phyloP scores from a whole-genome alignment of 179 eudicot genomes.

The Silene vulgaris region DNA sequence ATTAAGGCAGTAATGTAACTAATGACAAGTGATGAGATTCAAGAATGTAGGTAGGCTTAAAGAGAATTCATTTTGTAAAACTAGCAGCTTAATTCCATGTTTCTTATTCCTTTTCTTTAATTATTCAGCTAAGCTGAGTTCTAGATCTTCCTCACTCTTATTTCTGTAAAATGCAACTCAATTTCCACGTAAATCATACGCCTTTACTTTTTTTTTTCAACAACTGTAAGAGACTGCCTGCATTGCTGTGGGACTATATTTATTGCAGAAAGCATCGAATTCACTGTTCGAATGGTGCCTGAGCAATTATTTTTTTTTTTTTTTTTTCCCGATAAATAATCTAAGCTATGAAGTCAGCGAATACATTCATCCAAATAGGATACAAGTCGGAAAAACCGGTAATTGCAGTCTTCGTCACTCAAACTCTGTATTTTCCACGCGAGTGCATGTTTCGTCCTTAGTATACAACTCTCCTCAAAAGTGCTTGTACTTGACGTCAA shows the following conservation, averaged over 20 bases:
- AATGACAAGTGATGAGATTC: not conserved
- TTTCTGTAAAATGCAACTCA: conserved; percentile 31
- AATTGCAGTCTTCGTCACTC: no score
- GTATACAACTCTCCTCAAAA: no score
- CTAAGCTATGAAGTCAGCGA: no score
- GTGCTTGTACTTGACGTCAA: no score
- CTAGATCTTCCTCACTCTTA: not conserved
- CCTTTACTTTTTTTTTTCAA: not conserved
- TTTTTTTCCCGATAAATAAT: no score
- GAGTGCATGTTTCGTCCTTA: no score
- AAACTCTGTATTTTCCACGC: no score
- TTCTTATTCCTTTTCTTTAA: not conserved
- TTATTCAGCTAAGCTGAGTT: conserved; percentile 10
- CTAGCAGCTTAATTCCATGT: conserved; percentile 23
- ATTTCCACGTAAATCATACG: conserved; percentile 21
- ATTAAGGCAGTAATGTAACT: conserved; percentile 4
- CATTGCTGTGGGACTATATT: not conserved
- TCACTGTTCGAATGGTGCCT: not conserved
- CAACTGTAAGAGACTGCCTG: conserved; percentile 13
- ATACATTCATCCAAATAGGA: no score
- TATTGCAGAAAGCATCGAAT: not conserved
- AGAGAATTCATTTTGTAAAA: conserved; percentile 24
- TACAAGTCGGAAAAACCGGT: no score
- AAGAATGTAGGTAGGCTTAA: conserved; percentile 24
- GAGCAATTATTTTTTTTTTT: not conserved